Evolutionary conservation across 441 rosid species (phyloP).

Genomic region (Mallotus repandus): DNA sequence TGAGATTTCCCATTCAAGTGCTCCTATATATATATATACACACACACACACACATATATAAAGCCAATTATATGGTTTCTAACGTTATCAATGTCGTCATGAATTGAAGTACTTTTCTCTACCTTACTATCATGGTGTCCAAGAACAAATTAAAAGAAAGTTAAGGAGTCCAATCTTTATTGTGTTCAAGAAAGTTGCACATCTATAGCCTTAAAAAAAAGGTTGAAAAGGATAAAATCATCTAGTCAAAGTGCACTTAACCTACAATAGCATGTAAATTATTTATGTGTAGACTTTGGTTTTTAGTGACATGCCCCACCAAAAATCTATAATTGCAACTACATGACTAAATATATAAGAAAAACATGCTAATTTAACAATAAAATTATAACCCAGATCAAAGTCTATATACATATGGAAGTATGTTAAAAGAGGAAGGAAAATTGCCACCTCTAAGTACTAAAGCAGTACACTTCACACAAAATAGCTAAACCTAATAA

Average conservation of each 20-base stretch:
- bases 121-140: conserved; percentile 30
- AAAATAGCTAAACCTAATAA: too few relatives aligned
- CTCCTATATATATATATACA: not conserved
- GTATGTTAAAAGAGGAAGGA: too few relatives aligned
- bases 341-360: not conserved
- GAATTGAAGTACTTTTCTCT: conserved; percentile 24
- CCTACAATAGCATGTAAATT: conserved; percentile 7
- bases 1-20: conserved; percentile 23
- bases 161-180: not conserved
- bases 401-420: not conserved
- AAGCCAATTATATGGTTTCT: conserved; percentile 34
- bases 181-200: conserved; percentile 4
- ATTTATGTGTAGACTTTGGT: conserved; percentile 23
- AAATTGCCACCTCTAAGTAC: too few relatives aligned
- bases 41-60: not conserved
- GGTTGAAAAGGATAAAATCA: not conserved
- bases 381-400: not conserved
- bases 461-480: too few relatives aligned
- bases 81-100: conserved; percentile 55
- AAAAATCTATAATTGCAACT: not conserved
- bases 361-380: not conserved
- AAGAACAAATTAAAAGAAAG: conserved; percentile 5
- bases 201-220: not conserved
- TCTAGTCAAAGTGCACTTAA: conserved; percentile 29
- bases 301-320: conserved; percentile 23